Conservation (phyloP, 768 basidiomycete genomes). For the Tylopilus sp. region DNA sequence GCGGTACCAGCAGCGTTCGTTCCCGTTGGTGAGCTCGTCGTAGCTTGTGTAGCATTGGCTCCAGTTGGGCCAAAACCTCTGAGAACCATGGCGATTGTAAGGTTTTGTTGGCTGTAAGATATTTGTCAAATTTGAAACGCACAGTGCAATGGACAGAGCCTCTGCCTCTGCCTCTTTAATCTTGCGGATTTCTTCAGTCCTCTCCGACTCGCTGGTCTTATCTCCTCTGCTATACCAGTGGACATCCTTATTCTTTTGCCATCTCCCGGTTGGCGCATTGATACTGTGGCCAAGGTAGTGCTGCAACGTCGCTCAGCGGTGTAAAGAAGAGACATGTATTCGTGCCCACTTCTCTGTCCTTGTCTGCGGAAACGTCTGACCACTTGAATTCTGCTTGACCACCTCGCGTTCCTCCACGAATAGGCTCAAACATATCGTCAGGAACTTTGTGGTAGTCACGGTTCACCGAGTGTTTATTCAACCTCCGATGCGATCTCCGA, state of each 20-base stretch:
- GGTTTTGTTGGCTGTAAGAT: background rate
- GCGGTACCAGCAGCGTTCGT: conserved; percentile 12
- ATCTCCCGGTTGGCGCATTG: conserved; percentile 92
- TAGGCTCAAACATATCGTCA: conserved; percentile 66
- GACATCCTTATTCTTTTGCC: conserved; percentile 97
- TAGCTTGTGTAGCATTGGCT: conserved; percentile 28
- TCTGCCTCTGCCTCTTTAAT: conserved; percentile 90
- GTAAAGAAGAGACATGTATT: background rate
- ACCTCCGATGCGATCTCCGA: conserved; percentile 21
- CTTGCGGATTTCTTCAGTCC: conserved; percentile 69
- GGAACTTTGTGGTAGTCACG: background rate
- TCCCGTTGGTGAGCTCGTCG: conserved; percentile 17
- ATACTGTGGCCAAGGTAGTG: conserved; percentile 94
- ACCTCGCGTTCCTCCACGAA: conserved; percentile 87
- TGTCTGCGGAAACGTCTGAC: conserved; percentile 87
- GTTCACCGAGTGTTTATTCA: conserved; percentile 3
- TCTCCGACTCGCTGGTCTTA: conserved; percentile 40
- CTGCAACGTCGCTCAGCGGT: conserved; percentile 36
- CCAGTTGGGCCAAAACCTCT: conserved; percentile 72
- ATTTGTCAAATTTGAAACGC: conserved; percentile 27
- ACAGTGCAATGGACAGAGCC: conserved; percentile 79
- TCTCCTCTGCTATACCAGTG: conserved; percentile 89
- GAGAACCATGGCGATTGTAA: conserved; percentile 13
- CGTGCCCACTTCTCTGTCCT: conserved; percentile 77
- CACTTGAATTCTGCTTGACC: conserved; percentile 91